Conservation (phyloP, 768 basidiomycete genomes). For the Pleurotus tuoliensis region DNA sequence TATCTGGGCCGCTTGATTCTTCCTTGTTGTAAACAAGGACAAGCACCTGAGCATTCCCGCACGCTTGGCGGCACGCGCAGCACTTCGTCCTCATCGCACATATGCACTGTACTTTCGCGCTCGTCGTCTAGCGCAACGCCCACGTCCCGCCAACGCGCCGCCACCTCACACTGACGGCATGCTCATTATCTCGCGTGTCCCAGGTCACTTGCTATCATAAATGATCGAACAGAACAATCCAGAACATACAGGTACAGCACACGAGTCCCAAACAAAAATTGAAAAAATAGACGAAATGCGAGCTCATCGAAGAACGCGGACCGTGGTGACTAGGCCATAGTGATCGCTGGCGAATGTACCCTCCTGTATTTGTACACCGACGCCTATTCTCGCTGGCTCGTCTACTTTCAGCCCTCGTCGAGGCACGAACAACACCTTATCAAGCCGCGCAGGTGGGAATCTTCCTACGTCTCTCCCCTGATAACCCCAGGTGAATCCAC, state of each 20-base stretch:
- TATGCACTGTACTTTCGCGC: too few relatives aligned
- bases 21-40: background rate
- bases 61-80: too few relatives aligned
- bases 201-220: too few relatives aligned
- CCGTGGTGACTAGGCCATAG: constrained; percentile 42
- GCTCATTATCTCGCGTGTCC: too few relatives aligned
- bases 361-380: constrained; percentile 41
- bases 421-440: constrained; percentile 60
- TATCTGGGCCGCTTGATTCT: constrained; percentile 6
- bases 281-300: background rate
- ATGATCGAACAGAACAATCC: background rate
- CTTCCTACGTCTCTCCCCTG: constrained; percentile 40
- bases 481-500: constrained; percentile 67
- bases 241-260: background rate
- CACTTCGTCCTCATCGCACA: too few relatives aligned
- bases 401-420: constrained; percentile 48
- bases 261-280: background rate
- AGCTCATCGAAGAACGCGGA: constrained; percentile 2
- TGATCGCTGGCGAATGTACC: constrained; percentile 58
- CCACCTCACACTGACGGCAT: too few relatives aligned
- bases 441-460: constrained; percentile 53
- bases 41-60: background rate
- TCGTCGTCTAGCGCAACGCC: too few relatives aligned
- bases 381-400: constrained; percentile 51
- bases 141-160: too few relatives aligned